A percentile compares a stretch with the other conserved stretches of the same genome.
Evolutionary conservation across 805 yeast genomes (phyloP).

Genomic region (Ogataea pilisensis): DNA sequence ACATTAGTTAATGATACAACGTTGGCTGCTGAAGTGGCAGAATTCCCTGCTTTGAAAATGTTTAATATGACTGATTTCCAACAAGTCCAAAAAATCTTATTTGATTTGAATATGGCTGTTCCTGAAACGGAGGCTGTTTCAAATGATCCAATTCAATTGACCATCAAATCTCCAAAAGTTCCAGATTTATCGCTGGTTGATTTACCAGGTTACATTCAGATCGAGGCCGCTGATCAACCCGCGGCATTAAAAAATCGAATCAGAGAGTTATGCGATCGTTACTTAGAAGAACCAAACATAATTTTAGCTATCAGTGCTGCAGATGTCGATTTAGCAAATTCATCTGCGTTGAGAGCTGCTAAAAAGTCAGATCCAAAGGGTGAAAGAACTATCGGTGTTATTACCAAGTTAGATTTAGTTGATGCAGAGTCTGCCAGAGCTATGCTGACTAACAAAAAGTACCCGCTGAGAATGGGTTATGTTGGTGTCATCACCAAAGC

Average conservation of each 20-base stretch:
- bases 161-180: slow-evolving; percentile 83
- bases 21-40: slow-evolving; percentile 78
- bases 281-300: slow-evolving; percentile 87
- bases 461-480: slow-evolving; percentile 93
- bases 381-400: slow-evolving; percentile 92
- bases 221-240: slow-evolving; percentile 97
- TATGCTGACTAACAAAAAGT: slow-evolving; percentile 70
- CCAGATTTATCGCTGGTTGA: slow-evolving; percentile 94
- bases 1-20: slow-evolving; percentile 86
- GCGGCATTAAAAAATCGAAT: slow-evolving; percentile 74
- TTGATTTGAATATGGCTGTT: slow-evolving; percentile 89
- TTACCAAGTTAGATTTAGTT: slow-evolving; percentile 90
- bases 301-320: slow-evolving; percentile 96
- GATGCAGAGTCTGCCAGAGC: slow-evolving; percentile 67
- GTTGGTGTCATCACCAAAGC: slow-evolving; percentile 95
- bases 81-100: slow-evolving; percentile 81
- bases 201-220: slow-evolving; percentile 95
- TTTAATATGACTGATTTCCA: slow-evolving; percentile 80
- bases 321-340: slow-evolving; percentile 95
- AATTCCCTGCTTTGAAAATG: slow-evolving; percentile 85
- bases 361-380: slow-evolving; percentile 89
- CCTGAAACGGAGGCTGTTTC: slow-evolving; percentile 83
- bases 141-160: slow-evolving; percentile 88
- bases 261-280: slow-evolving; percentile 74
- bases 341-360: slow-evolving; percentile 90